Percentiles rank a stretch among this genome's conserved stretches.
Evolutionary conservation across 192 early-diverging fungal species (phyloP).

Genomic region (Lunasporangiospora selenospora): DNA sequence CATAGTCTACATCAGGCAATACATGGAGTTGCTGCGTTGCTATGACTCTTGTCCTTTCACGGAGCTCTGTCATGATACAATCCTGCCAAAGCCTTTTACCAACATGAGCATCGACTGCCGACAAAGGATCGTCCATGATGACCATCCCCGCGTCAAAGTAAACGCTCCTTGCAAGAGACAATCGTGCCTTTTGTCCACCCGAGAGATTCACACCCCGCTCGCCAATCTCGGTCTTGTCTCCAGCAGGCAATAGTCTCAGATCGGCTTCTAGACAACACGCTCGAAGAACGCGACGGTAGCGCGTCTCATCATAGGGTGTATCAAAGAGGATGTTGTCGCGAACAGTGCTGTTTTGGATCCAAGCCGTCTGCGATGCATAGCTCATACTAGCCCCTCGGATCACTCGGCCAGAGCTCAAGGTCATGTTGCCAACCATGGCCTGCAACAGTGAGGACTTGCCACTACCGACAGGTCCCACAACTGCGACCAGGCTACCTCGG

Average conservation of each 20-base stretch:
- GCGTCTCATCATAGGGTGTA: conserved; percentile 47
- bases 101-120: conserved; percentile 85
- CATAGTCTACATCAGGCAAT: conserved; percentile 68
- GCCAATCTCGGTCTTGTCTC: conserved; percentile 57
- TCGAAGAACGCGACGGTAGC: conserved; percentile 59
- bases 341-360: conserved; percentile 68
- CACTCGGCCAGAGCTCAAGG: conserved; percentile 4
- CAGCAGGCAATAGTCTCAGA: conserved; percentile 39
- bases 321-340: conserved; percentile 81
- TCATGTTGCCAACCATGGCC: conserved; percentile 61
- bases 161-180: conserved; percentile 85
- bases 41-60: conserved; percentile 78
- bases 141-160: conserved; percentile 71
- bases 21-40: conserved; percentile 85
- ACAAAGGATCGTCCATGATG: conserved; percentile 88
- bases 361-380: conserved; percentile 74
- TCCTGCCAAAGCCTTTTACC: conserved; percentile 54
- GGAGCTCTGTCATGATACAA: conserved; percentile 36
- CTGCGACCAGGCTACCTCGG: conserved; percentile 39
- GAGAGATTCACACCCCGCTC: conserved; percentile 85
- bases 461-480: conserved; percentile 62
- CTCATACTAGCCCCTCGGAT: conserved; percentile 35
- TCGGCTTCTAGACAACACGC: conserved; percentile 67
- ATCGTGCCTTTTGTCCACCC: conserved; percentile 89
- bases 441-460: conserved; percentile 67